Conservation (phyloP, 2,329 filamentous ascomycete genomes). For the Endocalyx cinctus region DNA sequence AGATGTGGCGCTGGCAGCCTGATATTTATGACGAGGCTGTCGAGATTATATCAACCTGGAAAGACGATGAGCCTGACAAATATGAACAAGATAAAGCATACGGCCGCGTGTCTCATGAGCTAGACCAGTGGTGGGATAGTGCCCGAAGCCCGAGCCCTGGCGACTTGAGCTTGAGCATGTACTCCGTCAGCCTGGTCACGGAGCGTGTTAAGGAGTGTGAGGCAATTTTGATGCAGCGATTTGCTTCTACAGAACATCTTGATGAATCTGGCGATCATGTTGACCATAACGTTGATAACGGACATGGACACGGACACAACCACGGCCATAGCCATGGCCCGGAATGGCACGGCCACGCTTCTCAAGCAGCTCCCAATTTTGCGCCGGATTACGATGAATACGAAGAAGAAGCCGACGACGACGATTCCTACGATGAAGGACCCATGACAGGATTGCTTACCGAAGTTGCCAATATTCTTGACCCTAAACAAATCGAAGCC, state of each 20-base stretch:
- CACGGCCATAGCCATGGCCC: neutral
- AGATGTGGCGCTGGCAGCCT: conserved; percentile 16
- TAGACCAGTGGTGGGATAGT: conserved; percentile 61
- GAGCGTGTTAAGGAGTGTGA: conserved; percentile 54
- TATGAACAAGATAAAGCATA: conserved; percentile 56
- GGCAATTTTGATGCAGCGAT: conserved; percentile 54
- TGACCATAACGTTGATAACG: conserved; percentile 34
- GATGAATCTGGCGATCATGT: conserved; percentile 29
- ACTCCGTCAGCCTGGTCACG: conserved; percentile 55
- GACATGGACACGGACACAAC: conserved; percentile 19
- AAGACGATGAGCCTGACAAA: conserved; percentile 49
- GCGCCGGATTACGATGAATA: conserved; percentile 47
- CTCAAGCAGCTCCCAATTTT: conserved; percentile 34
- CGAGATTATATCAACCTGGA: conserved; percentile 45
- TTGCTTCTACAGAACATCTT: conserved; percentile 35
- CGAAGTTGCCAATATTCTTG: conserved; percentile 89
- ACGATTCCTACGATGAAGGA: conserved; percentile 75
- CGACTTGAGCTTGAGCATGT: conserved; percentile 55
- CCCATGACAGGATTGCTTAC: conserved; percentile 81
- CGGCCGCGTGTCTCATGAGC: conserved; percentile 58
- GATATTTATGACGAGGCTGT: conserved; percentile 33
- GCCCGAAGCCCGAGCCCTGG: conserved; percentile 57
- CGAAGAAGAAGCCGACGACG: conserved; percentile 51
- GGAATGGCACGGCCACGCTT: conserved; percentile 33
- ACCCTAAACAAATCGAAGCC: conserved; percentile 92